Evolutionary conservation across 2,329 filamentous ascomycete species (phyloP).

Genomic region (Samsoniella hepiali): DNA sequence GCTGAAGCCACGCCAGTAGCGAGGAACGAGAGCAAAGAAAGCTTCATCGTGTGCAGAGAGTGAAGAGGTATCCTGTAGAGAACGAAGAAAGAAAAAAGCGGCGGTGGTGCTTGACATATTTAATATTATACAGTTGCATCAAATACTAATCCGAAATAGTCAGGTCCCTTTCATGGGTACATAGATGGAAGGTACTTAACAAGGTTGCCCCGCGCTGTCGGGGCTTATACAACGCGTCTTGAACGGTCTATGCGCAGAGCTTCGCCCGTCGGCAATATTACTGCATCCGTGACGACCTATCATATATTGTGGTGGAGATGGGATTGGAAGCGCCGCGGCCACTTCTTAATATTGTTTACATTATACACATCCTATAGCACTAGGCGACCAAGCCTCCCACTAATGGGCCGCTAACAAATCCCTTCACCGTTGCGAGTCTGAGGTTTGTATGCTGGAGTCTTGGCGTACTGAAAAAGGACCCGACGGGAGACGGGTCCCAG

Average conservation of each 20-base stretch:
- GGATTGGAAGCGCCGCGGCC: too few relatives aligned
- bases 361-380: too few relatives aligned
- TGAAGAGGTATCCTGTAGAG: background rate
- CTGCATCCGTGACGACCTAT: too few relatives aligned
- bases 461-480: background rate
- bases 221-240: background rate
- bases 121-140: background rate
- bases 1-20: constrained; percentile 1
- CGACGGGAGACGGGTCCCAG: background rate
- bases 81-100: background rate
- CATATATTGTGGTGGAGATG: too few relatives aligned
- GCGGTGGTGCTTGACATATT: background rate
- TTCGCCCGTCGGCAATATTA: background rate
- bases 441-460: too few relatives aligned
- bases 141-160: constrained; percentile 14
- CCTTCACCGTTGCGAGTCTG: too few relatives aligned
- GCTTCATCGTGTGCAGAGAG: background rate
- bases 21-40: background rate
- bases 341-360: too few relatives aligned
- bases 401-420: too few relatives aligned
- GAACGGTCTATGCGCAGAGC: background rate
- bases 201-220: background rate
- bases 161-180: constrained; percentile 4
- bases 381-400: too few relatives aligned
- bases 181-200: background rate